Conservation (phyloP, 192 early-diverging fungal genomes). For the Backusella australiensis region DNA sequence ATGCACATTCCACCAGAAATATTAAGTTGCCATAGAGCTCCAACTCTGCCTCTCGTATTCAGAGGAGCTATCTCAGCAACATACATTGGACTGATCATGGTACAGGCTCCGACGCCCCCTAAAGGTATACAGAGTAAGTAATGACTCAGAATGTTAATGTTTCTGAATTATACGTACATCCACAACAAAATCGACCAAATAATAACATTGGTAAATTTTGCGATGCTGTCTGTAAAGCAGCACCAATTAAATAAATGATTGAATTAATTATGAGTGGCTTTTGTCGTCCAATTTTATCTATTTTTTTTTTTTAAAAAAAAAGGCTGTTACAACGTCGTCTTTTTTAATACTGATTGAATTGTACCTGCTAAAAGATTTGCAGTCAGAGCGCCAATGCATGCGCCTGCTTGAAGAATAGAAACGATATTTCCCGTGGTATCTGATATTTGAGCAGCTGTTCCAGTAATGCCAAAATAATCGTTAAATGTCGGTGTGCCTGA, state of each 20-base stretch:
- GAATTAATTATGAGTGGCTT: neutral
- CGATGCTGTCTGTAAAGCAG: neutral
- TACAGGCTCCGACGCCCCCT: constrained; percentile 11
- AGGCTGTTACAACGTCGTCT: neutral
- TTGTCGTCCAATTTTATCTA: constrained; percentile 13
- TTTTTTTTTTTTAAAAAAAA: neutral
- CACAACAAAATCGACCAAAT: constrained; percentile 1
- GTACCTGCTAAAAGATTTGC: constrained; percentile 9
- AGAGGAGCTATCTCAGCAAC: constrained; percentile 3
- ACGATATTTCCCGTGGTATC: constrained; percentile 7
- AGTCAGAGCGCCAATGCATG: neutral
- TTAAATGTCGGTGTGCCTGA: neutral
- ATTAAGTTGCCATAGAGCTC: constrained; percentile 12
- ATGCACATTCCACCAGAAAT: constrained; percentile 6
- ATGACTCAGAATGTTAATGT: neutral
- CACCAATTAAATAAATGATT: neutral
- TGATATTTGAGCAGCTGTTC: neutral
- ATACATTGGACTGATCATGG: constrained; percentile 4
- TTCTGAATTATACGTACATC: neutral
- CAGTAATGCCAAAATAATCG: constrained; percentile 4
- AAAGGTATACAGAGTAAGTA: neutral
- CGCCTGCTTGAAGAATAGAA: constrained; percentile 6
- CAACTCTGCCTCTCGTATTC: constrained; percentile 4
- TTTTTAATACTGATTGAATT: neutral
- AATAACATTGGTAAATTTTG: constrained; percentile 6